These are phyloP conservation scores for Coemansia sp. DNA, from an alignment of 192 early-diverging fungal genomes.

Conservation along the genomic window DNA sequence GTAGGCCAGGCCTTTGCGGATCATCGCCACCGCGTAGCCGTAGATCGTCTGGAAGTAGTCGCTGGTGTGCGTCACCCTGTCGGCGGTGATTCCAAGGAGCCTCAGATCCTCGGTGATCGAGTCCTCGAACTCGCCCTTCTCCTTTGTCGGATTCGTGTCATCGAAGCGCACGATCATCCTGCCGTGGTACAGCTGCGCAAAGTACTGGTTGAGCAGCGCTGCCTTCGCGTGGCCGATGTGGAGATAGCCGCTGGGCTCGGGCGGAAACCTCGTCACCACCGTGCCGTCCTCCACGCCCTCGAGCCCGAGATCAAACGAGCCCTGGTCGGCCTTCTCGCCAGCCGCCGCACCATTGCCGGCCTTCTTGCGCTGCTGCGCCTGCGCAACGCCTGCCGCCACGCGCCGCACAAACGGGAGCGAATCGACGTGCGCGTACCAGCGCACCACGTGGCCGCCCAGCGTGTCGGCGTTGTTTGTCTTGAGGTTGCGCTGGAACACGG, in stretches of 20 bases:
- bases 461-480: slow-evolving; percentile 62
- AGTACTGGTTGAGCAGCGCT: slow-evolving; percentile 95
- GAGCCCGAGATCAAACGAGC: slow-evolving; percentile 91
- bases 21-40: slow-evolving; percentile 79
- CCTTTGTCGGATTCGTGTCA: slow-evolving; percentile 98
- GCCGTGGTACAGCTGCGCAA: slow-evolving; percentile 88
- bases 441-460: slow-evolving; percentile 68
- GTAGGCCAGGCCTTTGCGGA: slow-evolving; percentile 87
- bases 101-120: slow-evolving; percentile 90
- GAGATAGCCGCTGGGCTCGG: slow-evolving; percentile 97
- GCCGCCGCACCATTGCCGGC: background rate
- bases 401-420: slow-evolving; percentile 59
- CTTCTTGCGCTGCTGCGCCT: slow-evolving; percentile 20
- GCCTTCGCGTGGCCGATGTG: slow-evolving; percentile 99
- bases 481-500: slow-evolving; percentile 75
- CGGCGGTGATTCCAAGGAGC: slow-evolving; percentile 82
- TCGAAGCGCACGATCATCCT: slow-evolving; percentile 96
- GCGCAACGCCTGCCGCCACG: slow-evolving; percentile 29
- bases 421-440: slow-evolving; percentile 79
- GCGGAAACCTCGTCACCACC: slow-evolving; percentile 98
- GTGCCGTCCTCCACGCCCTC: slow-evolving; percentile 76
- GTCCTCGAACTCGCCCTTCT: slow-evolving; percentile 95
- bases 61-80: slow-evolving; percentile 83
- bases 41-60: slow-evolving; percentile 90
- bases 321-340: slow-evolving; percentile 71